Evolutionary conservation across 768 basidiomycete genomes (phyloP), one percentile per base, ranked within the genome.

Genomic region (Coprinopsis marcescibilis): DNA sequence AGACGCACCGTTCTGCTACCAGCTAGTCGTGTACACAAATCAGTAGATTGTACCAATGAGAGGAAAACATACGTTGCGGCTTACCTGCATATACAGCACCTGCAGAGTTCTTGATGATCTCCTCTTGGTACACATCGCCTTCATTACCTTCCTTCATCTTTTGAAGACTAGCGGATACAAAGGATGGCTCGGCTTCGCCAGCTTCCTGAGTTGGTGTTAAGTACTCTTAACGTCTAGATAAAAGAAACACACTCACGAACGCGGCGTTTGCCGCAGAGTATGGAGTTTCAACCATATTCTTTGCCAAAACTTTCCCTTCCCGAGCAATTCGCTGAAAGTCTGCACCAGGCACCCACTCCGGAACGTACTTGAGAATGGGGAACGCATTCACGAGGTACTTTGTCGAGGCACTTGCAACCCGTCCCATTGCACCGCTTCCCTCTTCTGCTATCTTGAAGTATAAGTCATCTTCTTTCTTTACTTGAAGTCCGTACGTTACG

Each of bases 321-420:
- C 48, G 55, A 4, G 70, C 70, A 32, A 58, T 55, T 0, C 49
- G 53, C 48, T 68, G 60, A 53, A 72, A 70, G 3, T 59, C 59
- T 0, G 61, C 60, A 2, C 65, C 63, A 30, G 70, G 68, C 35
- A 70, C 48, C 62, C 65, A 70, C 3, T 46, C 52, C 2, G 69
- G 70, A 2, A 70, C 40, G 30, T 68, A 52, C 45, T 64, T 63
- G 6, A 71, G 51, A 12, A 58, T 30, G 14, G 59, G 59, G 12
- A 62, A 23, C 0, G 55, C 46, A 38, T 71, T 64, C 24, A 66
- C 66, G 2, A 68, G 48, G 45, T 55, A 68, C 0, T 62, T 45
- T 10, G 61, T 64, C 3, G 61, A 52, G n/a, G 50, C 43, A 1
- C 48, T 58, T 2, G 62, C 57, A 14, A 1, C 23, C 5, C 13